Base-by-base conservation (phyloP, 805 yeast genomes). In the Cephaloascus fragrans region DNA sequence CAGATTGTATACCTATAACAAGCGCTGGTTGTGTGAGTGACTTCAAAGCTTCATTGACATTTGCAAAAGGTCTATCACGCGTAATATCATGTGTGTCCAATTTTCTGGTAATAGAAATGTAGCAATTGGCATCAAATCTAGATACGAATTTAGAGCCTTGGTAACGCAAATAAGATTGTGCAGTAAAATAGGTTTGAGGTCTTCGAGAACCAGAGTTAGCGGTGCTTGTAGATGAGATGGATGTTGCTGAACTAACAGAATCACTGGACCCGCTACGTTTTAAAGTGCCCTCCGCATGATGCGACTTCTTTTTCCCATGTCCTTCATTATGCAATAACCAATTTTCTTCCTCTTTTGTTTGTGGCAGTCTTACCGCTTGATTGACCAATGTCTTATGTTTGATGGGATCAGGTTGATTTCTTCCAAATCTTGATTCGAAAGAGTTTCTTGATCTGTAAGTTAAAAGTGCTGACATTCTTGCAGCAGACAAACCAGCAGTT, bases 121-220 rank as follows among this genome's bases (percentile, higher is more conserved):
- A 93, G 62, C 97, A 93, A 56, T 93, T 93, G 19, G 98, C 96
- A 59, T 93, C 98, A 51, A 90, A 93, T 50, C 98, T 68, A 34
- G 75, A 69, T 36, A 89, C 79, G 56, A 93, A 93, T 57, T 93
- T 93, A 39, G 80, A 77, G 12, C 96, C 97, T 58, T 93, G 98
- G 59, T 93, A 93, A 43, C 98, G 73, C 46, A 93, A 66, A 57
- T 93, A 93, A 42, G 90, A 83, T 61, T 93, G 98, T 2, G 98
- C 98, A 0, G 97, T 84, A 62, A 93, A 93, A 55, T 76, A 84
- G 8, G 76, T 75, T 44, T 71, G 77, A 0, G 75, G 77, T 36
- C 62, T 45, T 33, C 60, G 54, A 40, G 61, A 57, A 3, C 59
- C 45, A n/a, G 44, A 36, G 75, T 70, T 45, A 75, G 77, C 35